These are phyloP conservation scores for Ophiosphaerella korrae DNA, from an alignment of 2,329 filamentous ascomycete species.

Conservation along the genomic window DNA sequence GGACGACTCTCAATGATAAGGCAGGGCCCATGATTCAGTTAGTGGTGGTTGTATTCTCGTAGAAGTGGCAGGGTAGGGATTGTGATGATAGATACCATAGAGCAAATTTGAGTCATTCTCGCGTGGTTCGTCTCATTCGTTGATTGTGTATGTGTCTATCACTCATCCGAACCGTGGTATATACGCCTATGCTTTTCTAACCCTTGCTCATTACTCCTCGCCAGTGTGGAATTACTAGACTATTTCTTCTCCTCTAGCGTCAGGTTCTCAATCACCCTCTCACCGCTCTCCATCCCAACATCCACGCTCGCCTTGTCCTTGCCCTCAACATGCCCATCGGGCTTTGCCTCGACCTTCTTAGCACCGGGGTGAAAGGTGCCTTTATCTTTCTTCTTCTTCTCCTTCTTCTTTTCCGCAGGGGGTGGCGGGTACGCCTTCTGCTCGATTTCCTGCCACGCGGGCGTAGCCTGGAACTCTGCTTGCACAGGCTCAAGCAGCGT, in stretches of 20 bases:
- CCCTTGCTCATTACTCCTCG: neutral
- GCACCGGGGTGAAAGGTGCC: slow-evolving; percentile 65
- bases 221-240: neutral
- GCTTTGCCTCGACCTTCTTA: slow-evolving; percentile 49
- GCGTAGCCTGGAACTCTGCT: slow-evolving; percentile 68
- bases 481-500: slow-evolving; percentile 79
- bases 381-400: slow-evolving; percentile 75
- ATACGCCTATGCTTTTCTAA: neutral
- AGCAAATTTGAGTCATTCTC: neutral
- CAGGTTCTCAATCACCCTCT: slow-evolving; percentile 40
- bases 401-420: slow-evolving; percentile 66
- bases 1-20: no score
- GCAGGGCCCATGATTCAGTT: no score
- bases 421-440: slow-evolving; percentile 81
- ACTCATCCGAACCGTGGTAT: no score
- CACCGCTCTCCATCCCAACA: slow-evolving; percentile 47
- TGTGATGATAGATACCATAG: neutral
- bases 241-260: slow-evolving; percentile 38
- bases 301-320: slow-evolving; percentile 48
- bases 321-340: slow-evolving; percentile 54
- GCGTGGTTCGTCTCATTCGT: no score
- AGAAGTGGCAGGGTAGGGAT: neutral
- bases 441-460: slow-evolving; percentile 81
- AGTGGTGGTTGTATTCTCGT: no score
- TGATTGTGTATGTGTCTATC: no score